phyloP scores from a whole-genome alignment of 108 stramenopile genomes.

The Cyclostephanos invisitatus region DNA sequence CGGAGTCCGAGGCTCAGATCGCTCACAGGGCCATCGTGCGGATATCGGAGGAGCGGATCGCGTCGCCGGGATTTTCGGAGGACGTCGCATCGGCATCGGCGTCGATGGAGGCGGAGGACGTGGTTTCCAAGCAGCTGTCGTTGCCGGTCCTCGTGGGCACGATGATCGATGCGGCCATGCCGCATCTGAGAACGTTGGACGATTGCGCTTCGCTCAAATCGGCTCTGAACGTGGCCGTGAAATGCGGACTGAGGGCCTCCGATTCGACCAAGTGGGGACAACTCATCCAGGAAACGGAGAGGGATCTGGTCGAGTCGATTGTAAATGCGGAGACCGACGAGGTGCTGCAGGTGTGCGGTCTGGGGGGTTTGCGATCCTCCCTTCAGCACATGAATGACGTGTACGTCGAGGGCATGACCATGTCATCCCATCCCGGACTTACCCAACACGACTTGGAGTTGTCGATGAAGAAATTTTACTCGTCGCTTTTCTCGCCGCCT shows the following conservation, averaged over 20 bases:
- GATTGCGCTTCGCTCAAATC: slow-evolving; percentile 65
- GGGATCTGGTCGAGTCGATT: slow-evolving; percentile 58
- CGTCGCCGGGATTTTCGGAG: slow-evolving; percentile 74
- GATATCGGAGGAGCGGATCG: slow-evolving; percentile 61
- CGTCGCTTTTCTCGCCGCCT: slow-evolving; percentile 78
- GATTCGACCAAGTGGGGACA: slow-evolving; percentile 52
- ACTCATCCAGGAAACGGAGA: slow-evolving; percentile 58
- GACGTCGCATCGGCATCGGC: slow-evolving; percentile 37
- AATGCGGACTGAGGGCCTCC: slow-evolving; percentile 53
- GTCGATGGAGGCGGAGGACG: slow-evolving; percentile 20
- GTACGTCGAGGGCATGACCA: slow-evolving; percentile 69
- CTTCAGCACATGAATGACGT: slow-evolving; percentile 56
- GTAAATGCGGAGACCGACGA: slow-evolving; percentile 64
- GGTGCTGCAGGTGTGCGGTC: slow-evolving; percentile 71
- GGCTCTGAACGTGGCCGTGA: slow-evolving; percentile 53
- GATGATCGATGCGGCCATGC: slow-evolving; percentile 69
- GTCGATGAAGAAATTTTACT: slow-evolving; percentile 79
- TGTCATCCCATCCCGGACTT: slow-evolving; percentile 81
- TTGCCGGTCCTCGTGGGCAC: slow-evolving; percentile 65
- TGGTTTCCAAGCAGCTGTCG: slow-evolving; percentile 52
- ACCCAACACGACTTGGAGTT: slow-evolving; percentile 56
- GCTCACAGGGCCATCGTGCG: slow-evolving; percentile 66
- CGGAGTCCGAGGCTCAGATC: slow-evolving; percentile 65
- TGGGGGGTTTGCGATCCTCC: slow-evolving; percentile 51
- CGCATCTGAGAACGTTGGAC: slow-evolving; percentile 63